Evolutionary conservation across 2,329 filamentous ascomycete genomes (phyloP).

Genomic region (Ramularia collo-cygni): DNA sequence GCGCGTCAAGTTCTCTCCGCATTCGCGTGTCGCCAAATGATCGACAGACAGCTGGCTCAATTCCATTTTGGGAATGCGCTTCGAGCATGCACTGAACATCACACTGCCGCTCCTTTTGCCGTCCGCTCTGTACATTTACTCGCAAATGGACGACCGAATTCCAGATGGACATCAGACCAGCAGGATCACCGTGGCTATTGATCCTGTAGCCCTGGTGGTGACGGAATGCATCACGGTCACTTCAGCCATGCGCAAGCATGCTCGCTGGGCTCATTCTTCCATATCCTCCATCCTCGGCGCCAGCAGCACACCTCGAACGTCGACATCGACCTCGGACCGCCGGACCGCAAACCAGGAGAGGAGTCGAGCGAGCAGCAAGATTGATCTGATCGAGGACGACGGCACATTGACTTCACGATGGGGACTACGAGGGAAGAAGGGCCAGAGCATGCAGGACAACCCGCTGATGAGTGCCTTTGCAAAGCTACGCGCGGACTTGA

Average conservation of each 20-base stretch:
- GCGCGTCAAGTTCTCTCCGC: too few relatives aligned
- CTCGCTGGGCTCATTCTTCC: constrained; percentile 89
- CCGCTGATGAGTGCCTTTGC: constrained; percentile 94
- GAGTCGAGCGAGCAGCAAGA: constrained; percentile 26
- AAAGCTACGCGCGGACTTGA: constrained; percentile 78
- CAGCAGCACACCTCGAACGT: constrained; percentile 5
- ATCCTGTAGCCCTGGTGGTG: constrained; percentile 61
- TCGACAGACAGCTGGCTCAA: too few relatives aligned
- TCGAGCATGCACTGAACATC: too few relatives aligned
- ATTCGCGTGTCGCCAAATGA: too few relatives aligned
- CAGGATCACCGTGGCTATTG: constrained; percentile 29
- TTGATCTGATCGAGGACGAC: constrained; percentile 29
- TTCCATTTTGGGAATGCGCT: too few relatives aligned
- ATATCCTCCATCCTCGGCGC: constrained; percentile 85
- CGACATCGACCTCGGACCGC: constrained; percentile 11
- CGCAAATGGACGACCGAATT: constrained; percentile 7
- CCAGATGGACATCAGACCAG: constrained; percentile 2
- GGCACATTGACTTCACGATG: constrained; percentile 69
- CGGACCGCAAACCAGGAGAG: constrained; percentile 23
- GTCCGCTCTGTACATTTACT: not conserved
- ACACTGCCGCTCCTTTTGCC: not conserved
- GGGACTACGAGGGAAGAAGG: constrained; percentile 90
- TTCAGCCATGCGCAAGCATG: constrained; percentile 95
- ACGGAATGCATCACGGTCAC: constrained; percentile 99
- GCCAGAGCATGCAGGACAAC: constrained; percentile 95